Conservation (phyloP, 768 basidiomycete species). For the Boletus eberwhitei region DNA sequence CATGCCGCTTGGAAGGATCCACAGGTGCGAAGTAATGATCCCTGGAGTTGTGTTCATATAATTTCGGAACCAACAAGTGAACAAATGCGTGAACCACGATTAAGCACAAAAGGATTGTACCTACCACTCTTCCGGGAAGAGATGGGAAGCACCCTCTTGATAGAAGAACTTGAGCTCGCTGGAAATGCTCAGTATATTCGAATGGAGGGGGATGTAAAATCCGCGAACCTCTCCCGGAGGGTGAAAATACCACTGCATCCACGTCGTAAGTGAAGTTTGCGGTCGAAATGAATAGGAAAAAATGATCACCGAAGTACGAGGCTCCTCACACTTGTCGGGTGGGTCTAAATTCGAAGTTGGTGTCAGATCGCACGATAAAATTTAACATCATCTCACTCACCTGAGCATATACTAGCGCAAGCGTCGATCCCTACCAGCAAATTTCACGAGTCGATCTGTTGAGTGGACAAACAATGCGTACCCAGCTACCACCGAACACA, state of each 20-base stretch:
- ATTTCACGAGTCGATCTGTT: neutral
- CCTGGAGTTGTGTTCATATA: conserved; percentile 41
- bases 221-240: conserved; percentile 63
- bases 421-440: conserved; percentile 68
- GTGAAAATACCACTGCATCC: conserved; percentile 79
- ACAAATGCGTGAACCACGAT: neutral
- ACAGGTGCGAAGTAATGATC: conserved; percentile 80
- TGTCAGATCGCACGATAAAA: neutral
- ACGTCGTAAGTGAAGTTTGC: neutral
- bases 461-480: conserved; percentile 26
- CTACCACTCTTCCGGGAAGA: conserved; percentile 89
- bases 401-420: conserved; percentile 84
- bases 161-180: conserved; percentile 91
- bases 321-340: conserved; percentile 77
- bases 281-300: neutral
- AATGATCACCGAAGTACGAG: conserved; percentile 67
- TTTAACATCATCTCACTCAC: conserved; percentile 31
- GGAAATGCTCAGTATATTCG: neutral
- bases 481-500: conserved; percentile 95
- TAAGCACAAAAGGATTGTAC: conserved; percentile 1
- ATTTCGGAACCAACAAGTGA: neutral
- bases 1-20: conserved; percentile 72
- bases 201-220: neutral
- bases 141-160: conserved; percentile 76
- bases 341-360: conserved; percentile 42